A percentile compares a stretch with the other conserved stretches of the same genome.
These are phyloP conservation scores for Crithidia sp. DNA, from an alignment of 208 protist genomes.

Conservation along the genomic window DNA sequence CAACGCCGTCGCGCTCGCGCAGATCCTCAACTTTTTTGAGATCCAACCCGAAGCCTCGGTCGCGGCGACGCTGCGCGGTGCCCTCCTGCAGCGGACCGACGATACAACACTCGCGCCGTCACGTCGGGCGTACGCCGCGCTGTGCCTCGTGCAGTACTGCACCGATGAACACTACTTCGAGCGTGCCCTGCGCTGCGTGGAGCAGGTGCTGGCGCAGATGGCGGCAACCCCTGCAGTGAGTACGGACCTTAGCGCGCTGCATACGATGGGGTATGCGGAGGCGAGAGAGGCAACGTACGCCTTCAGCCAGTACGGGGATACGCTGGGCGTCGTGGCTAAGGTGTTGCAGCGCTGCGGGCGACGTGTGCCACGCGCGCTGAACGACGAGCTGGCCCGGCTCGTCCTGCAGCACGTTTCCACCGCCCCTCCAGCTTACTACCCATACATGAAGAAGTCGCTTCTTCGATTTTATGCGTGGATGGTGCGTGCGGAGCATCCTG, in stretches of 20 bases:
- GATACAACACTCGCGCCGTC: conserved; percentile 27
- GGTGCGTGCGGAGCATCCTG: conserved; percentile 62
- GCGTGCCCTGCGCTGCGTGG: conserved; percentile 60
- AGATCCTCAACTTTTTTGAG: conserved; percentile 80
- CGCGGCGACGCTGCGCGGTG: conserved; percentile 61
- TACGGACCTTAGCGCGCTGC: too few species aligned
- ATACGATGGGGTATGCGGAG: neutral
- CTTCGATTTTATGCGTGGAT: conserved; percentile 85
- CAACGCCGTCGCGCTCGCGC: conserved; percentile 76
- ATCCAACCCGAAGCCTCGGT: conserved; percentile 73
- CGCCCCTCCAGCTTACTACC: conserved; percentile 36
- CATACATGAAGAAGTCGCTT: conserved; percentile 41
- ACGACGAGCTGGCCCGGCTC: conserved; percentile 55
- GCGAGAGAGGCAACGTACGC: neutral
- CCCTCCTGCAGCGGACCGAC: conserved; percentile 64
- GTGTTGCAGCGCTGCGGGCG: conserved; percentile 72
- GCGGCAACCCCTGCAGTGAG: too few species aligned
- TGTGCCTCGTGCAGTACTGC: conserved; percentile 39
- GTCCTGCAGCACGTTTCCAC: conserved; percentile 48
- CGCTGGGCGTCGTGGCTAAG: conserved; percentile 68
- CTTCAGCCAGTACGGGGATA: conserved; percentile 4
- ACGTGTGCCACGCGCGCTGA: conserved; percentile 61
- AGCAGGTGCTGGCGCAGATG: conserved; percentile 46
- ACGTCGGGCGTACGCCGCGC: conserved; percentile 43
- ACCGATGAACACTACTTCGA: conserved; percentile 78